Conservation (phyloP, 2,329 filamentous ascomycete species). For the Knoxdaviesia capensis region DNA sequence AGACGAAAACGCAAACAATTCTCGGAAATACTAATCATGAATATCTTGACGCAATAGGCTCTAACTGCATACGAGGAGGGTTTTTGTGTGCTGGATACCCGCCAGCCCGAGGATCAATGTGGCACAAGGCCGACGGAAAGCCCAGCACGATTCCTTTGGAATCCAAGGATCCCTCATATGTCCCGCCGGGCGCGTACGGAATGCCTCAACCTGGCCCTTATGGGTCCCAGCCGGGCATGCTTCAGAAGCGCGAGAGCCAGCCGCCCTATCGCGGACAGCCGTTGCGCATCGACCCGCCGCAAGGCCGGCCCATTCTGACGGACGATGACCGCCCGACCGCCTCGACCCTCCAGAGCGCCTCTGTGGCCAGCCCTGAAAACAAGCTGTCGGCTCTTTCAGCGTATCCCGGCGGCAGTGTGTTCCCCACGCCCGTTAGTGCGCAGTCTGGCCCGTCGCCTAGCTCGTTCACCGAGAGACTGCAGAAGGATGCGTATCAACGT, state of each 20-base stretch:
- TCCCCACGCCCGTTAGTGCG: conserved; percentile 43
- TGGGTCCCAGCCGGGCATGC: conserved; percentile 14
- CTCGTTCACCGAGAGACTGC: conserved; percentile 25
- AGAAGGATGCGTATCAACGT: conserved; percentile 38
- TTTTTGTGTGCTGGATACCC: conserved; percentile 88
- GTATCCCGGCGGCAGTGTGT: conserved; percentile 28
- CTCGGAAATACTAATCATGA: not conserved
- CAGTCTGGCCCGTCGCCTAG: conserved; percentile 18
- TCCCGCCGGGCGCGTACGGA: conserved; percentile 39
- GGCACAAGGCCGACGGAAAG: conserved; percentile 58
- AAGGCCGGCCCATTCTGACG: conserved; percentile 29
- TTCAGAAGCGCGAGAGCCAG: conserved; percentile 32
- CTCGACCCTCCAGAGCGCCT: conserved; percentile 37
- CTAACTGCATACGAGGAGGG: conserved; percentile 76
- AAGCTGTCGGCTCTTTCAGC: conserved; percentile 40
- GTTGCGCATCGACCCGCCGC: conserved; percentile 42
- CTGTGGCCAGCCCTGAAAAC: conserved; percentile 36
- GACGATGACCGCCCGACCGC: conserved; percentile 40
- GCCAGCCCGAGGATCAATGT: conserved; percentile 48
- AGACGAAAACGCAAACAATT: no score
- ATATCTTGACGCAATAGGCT: conserved; percentile 28
- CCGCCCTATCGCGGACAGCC: conserved; percentile 40
- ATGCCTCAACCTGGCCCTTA: conserved; percentile 29
- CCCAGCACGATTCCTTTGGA: conserved; percentile 55
- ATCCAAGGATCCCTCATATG: conserved; percentile 55